These are phyloP conservation scores for Wallacemonas sp. DNA, from an alignment of 208 protist genomes.

Conservation along the genomic window DNA sequence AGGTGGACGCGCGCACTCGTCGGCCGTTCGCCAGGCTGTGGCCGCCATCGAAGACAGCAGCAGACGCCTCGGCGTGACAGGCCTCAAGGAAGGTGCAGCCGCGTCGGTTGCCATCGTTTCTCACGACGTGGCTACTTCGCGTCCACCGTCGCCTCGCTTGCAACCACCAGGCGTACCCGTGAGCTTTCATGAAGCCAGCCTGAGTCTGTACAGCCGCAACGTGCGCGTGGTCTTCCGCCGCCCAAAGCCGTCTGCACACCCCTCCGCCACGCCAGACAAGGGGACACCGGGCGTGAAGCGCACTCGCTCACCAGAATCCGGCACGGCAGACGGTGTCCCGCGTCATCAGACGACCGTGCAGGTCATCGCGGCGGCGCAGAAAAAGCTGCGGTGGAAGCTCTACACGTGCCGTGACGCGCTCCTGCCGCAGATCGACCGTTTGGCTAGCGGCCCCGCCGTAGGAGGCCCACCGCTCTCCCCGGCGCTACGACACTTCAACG, in stretches of 20 bases:
- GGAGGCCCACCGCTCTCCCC: constrained; percentile 36
- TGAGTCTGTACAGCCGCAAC: constrained; percentile 45
- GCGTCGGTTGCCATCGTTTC: too few relatives aligned
- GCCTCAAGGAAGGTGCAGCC: too few relatives aligned
- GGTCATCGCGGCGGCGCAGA: constrained; percentile 28
- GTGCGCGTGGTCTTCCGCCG: constrained; percentile 39
- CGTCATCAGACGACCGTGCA: constrained; percentile 7
- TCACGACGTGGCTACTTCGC: too few relatives aligned
- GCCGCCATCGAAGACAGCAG: neutral
- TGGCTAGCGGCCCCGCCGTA: constrained; percentile 7
- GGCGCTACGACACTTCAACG: constrained; percentile 41
- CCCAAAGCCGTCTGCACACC: neutral
- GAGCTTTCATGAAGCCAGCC: constrained; percentile 36
- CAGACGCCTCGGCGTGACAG: neutral
- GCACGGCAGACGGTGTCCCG: neutral
- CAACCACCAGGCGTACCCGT: constrained; percentile 21
- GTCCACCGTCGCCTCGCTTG: too few relatives aligned
- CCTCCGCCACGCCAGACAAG: neutral
- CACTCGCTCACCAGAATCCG: neutral
- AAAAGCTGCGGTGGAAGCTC: constrained; percentile 40
- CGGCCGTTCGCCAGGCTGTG: neutral
- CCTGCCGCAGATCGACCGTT: constrained; percentile 30
- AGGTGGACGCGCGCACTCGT: neutral
- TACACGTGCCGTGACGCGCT: constrained; percentile 57
- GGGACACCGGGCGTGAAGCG: neutral